phyloP scores from a whole-genome alignment of 305 asterid species.

The Ilex paraguariensis region DNA sequence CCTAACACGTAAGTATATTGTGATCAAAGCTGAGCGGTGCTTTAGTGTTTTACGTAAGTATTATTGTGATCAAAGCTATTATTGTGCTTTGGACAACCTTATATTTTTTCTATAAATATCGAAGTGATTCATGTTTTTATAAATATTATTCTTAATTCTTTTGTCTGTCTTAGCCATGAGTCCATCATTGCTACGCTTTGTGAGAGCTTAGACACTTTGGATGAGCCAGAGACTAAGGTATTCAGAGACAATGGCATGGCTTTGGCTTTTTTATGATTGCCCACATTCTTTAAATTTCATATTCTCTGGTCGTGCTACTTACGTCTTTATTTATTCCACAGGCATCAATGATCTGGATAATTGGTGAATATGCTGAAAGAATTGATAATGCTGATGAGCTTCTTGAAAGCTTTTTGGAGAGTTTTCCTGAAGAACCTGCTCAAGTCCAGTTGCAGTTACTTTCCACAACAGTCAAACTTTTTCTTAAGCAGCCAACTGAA shows the following conservation, averaged over 20 bases:
- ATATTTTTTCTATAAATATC: no score
- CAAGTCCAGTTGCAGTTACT: conserved; percentile 96
- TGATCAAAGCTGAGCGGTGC: no score
- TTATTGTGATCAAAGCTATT: no score
- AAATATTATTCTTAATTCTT: conserved; percentile 5
- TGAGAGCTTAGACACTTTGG: conserved; percentile 97
- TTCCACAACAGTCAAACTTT: conserved; percentile 97
- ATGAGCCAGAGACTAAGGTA: conserved; percentile 99
- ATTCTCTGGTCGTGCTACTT: not conserved
- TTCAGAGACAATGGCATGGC: conserved; percentile 7
- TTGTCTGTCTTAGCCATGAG: conserved; percentile 61
- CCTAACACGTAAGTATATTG: conserved; percentile 96
- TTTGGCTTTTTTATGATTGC: conserved; percentile 10
- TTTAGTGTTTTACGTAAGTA: no score
- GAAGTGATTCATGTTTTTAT: conserved; percentile 4
- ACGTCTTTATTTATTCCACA: conserved; percentile 14
- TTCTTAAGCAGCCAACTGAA: conserved; percentile 98
- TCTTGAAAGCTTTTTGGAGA: conserved; percentile 96
- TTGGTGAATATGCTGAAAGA: conserved; percentile 99
- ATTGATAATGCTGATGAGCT: conserved; percentile 99
- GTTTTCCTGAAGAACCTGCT: conserved; percentile 98
- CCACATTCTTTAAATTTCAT: not conserved
- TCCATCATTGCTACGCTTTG: conserved; percentile 99
- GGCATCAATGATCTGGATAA: conserved; percentile 99
- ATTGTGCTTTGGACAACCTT: no score